Evolutionary conservation across 1,284 basidiomycete genomes (phyloP).

Genomic region (Ustilago xerochloae): DNA sequence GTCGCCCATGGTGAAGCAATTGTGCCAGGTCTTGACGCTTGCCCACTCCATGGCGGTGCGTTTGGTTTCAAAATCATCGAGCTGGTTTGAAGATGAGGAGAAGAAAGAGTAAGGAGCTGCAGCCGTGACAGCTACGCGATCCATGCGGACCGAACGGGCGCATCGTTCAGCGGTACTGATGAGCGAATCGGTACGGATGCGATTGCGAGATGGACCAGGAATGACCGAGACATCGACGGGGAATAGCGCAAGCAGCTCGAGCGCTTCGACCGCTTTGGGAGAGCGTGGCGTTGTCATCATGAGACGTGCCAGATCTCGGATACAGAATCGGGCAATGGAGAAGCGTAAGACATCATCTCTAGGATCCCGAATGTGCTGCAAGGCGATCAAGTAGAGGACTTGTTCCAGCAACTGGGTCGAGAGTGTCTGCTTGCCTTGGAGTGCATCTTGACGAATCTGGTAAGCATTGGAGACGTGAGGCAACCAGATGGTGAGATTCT

Average conservation of each 20-base stretch:
- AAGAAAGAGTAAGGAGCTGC: slow-evolving; percentile 39
- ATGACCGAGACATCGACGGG: slow-evolving; percentile 44
- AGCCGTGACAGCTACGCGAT: slow-evolving; percentile 34
- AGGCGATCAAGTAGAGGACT: slow-evolving; percentile 38
- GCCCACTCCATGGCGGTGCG: slow-evolving; percentile 38
- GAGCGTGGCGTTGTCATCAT: slow-evolving; percentile 39
- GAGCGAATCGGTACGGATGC: slow-evolving; percentile 34
- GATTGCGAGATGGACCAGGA: slow-evolving; percentile 37
- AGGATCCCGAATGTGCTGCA: slow-evolving; percentile 47
- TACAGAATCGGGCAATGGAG: slow-evolving; percentile 29
- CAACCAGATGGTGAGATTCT: slow-evolving; percentile 38
- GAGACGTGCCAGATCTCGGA: slow-evolving; percentile 35
- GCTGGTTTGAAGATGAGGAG: slow-evolving; percentile 15
- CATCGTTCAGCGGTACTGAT: slow-evolving; percentile 33
- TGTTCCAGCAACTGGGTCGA: slow-evolving; percentile 43
- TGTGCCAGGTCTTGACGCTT: slow-evolving; percentile 44
- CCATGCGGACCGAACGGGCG: slow-evolving; percentile 38
- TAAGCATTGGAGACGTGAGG: slow-evolving; percentile 39
- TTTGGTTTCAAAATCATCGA: slow-evolving; percentile 37
- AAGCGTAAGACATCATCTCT: slow-evolving; percentile 38
- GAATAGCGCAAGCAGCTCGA: slow-evolving; percentile 39
- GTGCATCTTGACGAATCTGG: slow-evolving; percentile 31
- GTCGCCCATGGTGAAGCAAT: slow-evolving; percentile 37
- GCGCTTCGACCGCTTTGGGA: slow-evolving; percentile 28
- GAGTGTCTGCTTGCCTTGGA: slow-evolving; percentile 33